Evolutionary conservation across 371 early-diverging fungal genomes (phyloP).

Genomic region (Chytridium lagenaria): DNA sequence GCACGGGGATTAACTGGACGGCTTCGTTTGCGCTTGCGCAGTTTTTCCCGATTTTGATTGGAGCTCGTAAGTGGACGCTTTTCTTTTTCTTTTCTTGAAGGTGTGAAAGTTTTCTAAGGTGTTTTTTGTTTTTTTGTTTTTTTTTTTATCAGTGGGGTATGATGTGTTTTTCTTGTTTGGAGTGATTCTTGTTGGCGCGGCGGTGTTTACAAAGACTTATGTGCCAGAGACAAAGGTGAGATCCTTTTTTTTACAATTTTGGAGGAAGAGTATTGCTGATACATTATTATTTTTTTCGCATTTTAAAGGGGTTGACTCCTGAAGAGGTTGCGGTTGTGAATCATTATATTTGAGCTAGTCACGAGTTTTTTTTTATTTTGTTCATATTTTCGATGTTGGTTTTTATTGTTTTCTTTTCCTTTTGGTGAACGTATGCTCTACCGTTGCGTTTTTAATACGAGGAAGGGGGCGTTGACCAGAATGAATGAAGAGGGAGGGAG

Average conservation of each 20-base stretch:
- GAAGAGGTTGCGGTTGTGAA: slow-evolving; percentile 37
- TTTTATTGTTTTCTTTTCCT: no score
- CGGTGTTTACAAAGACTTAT: slow-evolving; percentile 55
- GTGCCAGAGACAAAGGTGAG: slow-evolving; percentile 58
- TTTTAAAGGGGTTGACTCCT: slow-evolving; percentile 21
- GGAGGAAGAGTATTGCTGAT: no score
- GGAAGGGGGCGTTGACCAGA: no score
- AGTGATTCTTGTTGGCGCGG: slow-evolving; percentile 43
- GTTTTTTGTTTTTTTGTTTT: background rate
- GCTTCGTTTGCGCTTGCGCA: slow-evolving; percentile 41
- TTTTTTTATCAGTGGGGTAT: slow-evolving; percentile 38
- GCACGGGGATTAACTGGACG: slow-evolving; percentile 51
- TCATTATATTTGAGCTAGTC: slow-evolving; percentile 9
- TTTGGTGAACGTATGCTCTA: no score
- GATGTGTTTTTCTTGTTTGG: slow-evolving; percentile 48
- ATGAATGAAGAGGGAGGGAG: no score
- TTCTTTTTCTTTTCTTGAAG: background rate
- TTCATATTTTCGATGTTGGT: no score
- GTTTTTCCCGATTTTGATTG: slow-evolving; percentile 35
- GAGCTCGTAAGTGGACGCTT: slow-evolving; percentile 28
- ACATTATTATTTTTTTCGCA: background rate
- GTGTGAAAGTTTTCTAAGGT: background rate
- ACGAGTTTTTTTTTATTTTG: no score
- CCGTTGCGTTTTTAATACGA: no score
- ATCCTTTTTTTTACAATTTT: background rate